Conservation (phyloP, 106 monocot genomes). For the Gastrodia elata region DNA sequence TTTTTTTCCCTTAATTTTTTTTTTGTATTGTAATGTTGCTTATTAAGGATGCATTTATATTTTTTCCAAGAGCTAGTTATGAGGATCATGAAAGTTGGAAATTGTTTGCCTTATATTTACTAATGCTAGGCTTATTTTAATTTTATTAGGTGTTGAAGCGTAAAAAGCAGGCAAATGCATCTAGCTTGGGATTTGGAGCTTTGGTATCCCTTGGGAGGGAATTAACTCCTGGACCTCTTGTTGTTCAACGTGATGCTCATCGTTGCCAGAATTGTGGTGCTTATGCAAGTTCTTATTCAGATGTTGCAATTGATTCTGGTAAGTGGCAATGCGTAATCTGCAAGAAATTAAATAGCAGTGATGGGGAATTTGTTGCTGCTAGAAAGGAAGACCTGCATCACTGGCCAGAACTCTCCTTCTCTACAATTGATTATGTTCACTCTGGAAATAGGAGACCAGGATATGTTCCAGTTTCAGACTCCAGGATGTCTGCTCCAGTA, state of each 20-base stretch:
- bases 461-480: slow-evolving; percentile 71
- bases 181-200: slow-evolving; percentile 92
- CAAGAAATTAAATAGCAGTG: slow-evolving; percentile 67
- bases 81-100: not conserved
- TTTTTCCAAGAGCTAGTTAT: not conserved
- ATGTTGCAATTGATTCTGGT: slow-evolving; percentile 74
- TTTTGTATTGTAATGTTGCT: not conserved
- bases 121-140: not conserved
- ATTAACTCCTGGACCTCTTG: slow-evolving; percentile 59
- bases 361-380: slow-evolving; percentile 59
- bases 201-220: slow-evolving; percentile 84
- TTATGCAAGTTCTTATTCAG: slow-evolving; percentile 67
- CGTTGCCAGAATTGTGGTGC: slow-evolving; percentile 92
- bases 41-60: not conserved
- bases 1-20: slow-evolving; percentile 1
- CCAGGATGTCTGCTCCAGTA: slow-evolving; percentile 60
- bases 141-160: slow-evolving; percentile 60
- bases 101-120: not conserved
- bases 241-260: slow-evolving; percentile 73
- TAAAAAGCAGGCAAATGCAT: slow-evolving; percentile 58
- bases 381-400: slow-evolving; percentile 59
- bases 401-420: slow-evolving; percentile 55
- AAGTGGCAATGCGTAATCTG: slow-evolving; percentile 97
- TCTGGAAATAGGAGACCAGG: slow-evolving; percentile 60
- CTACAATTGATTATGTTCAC: slow-evolving; percentile 78